Percentiles rank a stretch among this genome's conserved stretches.
These are phyloP conservation scores for Clonostachys byssicola DNA, from an alignment of 2,329 filamentous ascomycete genomes.

Conservation along the genomic window DNA sequence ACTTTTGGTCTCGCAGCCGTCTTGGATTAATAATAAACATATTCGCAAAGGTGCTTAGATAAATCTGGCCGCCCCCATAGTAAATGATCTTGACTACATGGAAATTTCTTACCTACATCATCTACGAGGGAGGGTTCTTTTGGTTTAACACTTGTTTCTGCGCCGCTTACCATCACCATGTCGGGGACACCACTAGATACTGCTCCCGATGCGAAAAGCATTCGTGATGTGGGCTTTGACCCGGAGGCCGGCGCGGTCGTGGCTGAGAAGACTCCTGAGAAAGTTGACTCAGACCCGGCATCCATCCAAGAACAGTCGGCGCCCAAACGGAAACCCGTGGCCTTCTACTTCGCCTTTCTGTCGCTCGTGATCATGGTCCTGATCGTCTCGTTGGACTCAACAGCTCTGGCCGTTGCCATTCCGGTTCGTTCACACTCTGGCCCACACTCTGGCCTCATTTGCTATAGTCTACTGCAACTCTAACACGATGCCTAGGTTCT, in stretches of 20 bases:
- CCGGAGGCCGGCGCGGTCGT: not conserved
- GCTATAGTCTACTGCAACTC: not conserved
- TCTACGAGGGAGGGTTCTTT: not conserved
- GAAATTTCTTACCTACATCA: not conserved
- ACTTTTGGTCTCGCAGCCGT: not conserved
- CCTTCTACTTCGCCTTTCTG: not conserved
- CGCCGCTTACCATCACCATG: not conserved
- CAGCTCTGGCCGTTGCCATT: slow-evolving; percentile 11
- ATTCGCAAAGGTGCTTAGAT: not conserved
- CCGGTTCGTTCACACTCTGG: slow-evolving; percentile 6
- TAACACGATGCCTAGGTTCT: slow-evolving; percentile 23
- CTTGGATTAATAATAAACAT: not conserved
- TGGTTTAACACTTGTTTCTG: not conserved
- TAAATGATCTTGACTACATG: not conserved
- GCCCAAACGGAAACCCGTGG: not conserved
- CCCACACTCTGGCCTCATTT: not conserved
- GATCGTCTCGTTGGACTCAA: slow-evolving; percentile 8
- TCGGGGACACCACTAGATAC: not conserved
- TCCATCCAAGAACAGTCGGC: not conserved
- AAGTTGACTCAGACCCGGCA: not conserved
- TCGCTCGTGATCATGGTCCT: slow-evolving; percentile 4
- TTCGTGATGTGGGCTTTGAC: not conserved
- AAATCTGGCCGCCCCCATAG: not conserved
- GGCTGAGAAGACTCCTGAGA: not conserved
- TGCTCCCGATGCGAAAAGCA: not conserved